Conservation (phyloP, 1,139 yeast species). For the Nadsonia commutata region DNA sequence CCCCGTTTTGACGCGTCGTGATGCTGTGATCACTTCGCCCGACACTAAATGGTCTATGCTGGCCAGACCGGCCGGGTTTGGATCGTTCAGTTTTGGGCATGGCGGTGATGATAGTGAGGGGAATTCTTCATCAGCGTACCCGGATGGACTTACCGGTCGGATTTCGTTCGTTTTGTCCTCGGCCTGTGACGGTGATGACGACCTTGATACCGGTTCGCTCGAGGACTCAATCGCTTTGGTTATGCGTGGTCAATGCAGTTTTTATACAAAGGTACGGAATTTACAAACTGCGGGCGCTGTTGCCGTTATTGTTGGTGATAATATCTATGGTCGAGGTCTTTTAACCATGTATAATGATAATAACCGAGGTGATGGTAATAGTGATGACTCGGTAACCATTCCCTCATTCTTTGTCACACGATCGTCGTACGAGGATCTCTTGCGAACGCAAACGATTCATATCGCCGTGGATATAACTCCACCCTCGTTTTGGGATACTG, state of each 20-base stretch:
- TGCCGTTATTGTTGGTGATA: conserved; percentile 29
- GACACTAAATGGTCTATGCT: conserved; percentile 4
- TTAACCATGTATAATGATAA: conserved; percentile 26
- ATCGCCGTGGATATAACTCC: conserved; percentile 20
- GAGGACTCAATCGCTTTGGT: conserved; percentile 23
- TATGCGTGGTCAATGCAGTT: conserved; percentile 26
- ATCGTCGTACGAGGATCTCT: conserved; percentile 20
- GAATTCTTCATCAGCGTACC: conserved; percentile 3
- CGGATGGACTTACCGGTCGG: conserved; percentile 11
- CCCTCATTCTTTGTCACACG: conserved; percentile 27
- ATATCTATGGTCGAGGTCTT: conserved; percentile 20
- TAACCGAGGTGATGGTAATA: too few relatives aligned
- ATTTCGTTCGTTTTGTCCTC: conserved; percentile 12
- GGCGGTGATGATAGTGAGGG: neutral
- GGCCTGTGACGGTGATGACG: conserved; percentile 11
- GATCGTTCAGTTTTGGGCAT: conserved; percentile 2
- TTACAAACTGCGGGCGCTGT: conserved; percentile 26
- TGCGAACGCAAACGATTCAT: conserved; percentile 15
- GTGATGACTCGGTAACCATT: conserved; percentile 19
- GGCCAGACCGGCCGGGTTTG: conserved; percentile 6
- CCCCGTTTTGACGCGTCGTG: neutral
- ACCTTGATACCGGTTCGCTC: conserved; percentile 11
- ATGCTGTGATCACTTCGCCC: conserved; percentile 5
- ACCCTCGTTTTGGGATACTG: conserved; percentile 23
- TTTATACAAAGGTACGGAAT: conserved; percentile 24